phyloP scores from a whole-genome alignment of 140 eudicot genomes.

The Stevia rebaudiana region DNA sequence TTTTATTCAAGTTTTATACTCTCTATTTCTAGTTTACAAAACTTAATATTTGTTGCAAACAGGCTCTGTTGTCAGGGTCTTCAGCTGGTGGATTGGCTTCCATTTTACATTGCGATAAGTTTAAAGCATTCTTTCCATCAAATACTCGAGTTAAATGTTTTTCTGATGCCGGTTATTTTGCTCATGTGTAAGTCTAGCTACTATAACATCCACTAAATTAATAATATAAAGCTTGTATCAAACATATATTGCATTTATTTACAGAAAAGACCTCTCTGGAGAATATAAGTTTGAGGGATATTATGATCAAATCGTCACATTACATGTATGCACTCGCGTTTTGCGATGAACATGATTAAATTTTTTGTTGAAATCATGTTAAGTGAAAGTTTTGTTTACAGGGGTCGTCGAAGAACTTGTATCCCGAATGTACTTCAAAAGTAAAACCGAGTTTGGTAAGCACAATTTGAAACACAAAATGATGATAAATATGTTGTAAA shows the following conservation, averaged over 20 bases:
- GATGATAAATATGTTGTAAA: background rate
- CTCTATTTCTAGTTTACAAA: background rate
- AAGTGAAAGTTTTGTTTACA: conserved; percentile 1
- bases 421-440: conserved; percentile 20
- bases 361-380: background rate
- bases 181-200: conserved; percentile 32
- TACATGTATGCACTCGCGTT: conserved; percentile 15
- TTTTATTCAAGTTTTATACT: background rate
- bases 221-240: background rate
- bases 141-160: conserved; percentile 39
- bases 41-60: background rate
- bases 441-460: conserved; percentile 29
- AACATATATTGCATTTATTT: background rate
- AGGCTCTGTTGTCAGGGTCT: conserved; percentile 44
- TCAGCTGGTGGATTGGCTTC: conserved; percentile 61
- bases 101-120: conserved; percentile 34
- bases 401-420: conserved; percentile 29
- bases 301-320: conserved; percentile 17
- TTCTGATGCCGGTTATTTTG: conserved; percentile 38
- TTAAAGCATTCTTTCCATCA: conserved; percentile 29
- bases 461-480: background rate
- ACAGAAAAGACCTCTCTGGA: conserved; percentile 27
- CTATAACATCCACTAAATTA: background rate
- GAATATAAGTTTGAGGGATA: conserved; percentile 24
- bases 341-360: background rate